A percentile compares a stretch with the other conserved stretches of the same genome.
Conservation (phyloP, 306 rosid genomes). For the Fagus crenata region DNA sequence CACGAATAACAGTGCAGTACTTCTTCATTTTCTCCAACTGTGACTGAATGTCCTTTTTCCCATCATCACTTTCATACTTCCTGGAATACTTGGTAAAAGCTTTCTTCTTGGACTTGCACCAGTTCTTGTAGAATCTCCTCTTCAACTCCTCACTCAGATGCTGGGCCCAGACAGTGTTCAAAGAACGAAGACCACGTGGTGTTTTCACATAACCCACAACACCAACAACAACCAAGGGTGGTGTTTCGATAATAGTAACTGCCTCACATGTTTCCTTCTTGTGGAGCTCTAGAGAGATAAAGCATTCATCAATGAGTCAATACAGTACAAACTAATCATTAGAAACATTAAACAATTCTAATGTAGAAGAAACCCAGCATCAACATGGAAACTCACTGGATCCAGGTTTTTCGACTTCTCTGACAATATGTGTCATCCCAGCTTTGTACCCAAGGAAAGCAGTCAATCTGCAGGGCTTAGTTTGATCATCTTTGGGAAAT, state of each 20-base stretch:
- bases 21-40: constrained; percentile 71
- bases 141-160: constrained; percentile 72
- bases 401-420: constrained; percentile 86
- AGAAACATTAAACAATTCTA: neutral
- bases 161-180: constrained; percentile 80
- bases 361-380: neutral
- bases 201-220: constrained; percentile 75
- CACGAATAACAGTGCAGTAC: constrained; percentile 60
- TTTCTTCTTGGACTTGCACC: constrained; percentile 80
- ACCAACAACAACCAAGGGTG: constrained; percentile 71
- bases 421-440: constrained; percentile 84
- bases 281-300: constrained; percentile 53
- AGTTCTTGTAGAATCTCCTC: constrained; percentile 78
- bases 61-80: constrained; percentile 56
- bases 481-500: constrained; percentile 65
- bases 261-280: constrained; percentile 89
- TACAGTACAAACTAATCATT: neutral
- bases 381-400: constrained; percentile 55
- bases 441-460: constrained; percentile 82
- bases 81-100: constrained; percentile 67
- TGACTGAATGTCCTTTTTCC: constrained; percentile 55
- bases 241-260: constrained; percentile 76
- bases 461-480: constrained; percentile 62
- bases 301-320: neutral
- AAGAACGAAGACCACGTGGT: constrained; percentile 60